Conservation (phyloP, 805 yeast genomes). For the Pichia occidentalis region DNA sequence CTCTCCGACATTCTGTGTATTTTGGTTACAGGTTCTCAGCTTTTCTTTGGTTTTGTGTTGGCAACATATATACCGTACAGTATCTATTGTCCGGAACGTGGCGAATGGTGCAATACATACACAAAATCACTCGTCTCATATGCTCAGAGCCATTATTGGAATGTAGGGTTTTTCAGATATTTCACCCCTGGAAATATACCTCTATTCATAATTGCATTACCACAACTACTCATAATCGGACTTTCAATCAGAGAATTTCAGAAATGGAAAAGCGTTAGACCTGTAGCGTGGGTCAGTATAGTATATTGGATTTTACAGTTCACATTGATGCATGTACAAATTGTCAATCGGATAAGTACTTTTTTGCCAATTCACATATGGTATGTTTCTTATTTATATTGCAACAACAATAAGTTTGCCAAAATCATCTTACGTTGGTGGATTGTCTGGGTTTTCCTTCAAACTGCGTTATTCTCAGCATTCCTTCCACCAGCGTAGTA, state of each 20-base stretch:
- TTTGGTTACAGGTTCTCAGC: slow-evolving; percentile 49
- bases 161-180: slow-evolving; percentile 69
- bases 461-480: slow-evolving; percentile 64
- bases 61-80: slow-evolving; percentile 49
- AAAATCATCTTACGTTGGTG: slow-evolving; percentile 35
- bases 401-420: slow-evolving; percentile 4
- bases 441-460: slow-evolving; percentile 56
- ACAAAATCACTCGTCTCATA: slow-evolving; percentile 59
- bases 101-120: slow-evolving; percentile 65
- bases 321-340: slow-evolving; percentile 77
- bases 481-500: slow-evolving; percentile 83
- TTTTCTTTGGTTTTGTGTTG: slow-evolving; percentile 40
- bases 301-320: slow-evolving; percentile 45
- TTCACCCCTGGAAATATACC: slow-evolving; percentile 82
- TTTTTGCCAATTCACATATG: slow-evolving; percentile 73
- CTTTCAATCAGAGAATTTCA: slow-evolving; percentile 36
- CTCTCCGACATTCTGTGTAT: slow-evolving; percentile 23
- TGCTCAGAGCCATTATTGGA: slow-evolving; percentile 82
- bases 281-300: slow-evolving; percentile 37
- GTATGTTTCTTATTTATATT: slow-evolving; percentile 43
- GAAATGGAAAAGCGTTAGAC: slow-evolving; percentile 24
- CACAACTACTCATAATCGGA: slow-evolving; percentile 47
- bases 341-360: slow-evolving; percentile 70
- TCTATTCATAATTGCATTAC: slow-evolving; percentile 70
- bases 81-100: slow-evolving; percentile 60